phyloP scores from a whole-genome alignment of 148 eudicot species.

The Tetragonia tetragonoides region DNA sequence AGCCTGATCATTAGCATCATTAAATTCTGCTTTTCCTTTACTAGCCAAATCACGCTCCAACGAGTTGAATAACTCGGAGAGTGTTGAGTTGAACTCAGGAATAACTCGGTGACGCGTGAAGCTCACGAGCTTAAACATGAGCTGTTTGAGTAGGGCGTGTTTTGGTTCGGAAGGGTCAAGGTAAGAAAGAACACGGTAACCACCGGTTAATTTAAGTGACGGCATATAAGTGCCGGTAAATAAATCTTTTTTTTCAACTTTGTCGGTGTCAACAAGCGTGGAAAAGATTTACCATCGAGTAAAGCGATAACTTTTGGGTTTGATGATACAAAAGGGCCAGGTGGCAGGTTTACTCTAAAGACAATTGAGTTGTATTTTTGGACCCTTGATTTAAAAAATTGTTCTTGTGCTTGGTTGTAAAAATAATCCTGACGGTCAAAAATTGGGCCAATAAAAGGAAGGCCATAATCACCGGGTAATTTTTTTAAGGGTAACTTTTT shows the following conservation, averaged over 20 bases:
- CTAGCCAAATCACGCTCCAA: conserved; percentile 53
- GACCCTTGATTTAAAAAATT: conserved; percentile 70
- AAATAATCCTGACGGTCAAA: conserved; percentile 70
- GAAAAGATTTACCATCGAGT: conserved; percentile 73
- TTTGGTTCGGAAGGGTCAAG: conserved; percentile 85
- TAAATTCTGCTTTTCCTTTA: conserved; percentile 52
- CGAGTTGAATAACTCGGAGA: conserved; percentile 41
- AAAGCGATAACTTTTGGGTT: conserved; percentile 71
- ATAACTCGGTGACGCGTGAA: conserved; percentile 49
- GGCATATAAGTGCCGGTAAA: conserved; percentile 91
- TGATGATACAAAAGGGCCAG: conserved; percentile 61
- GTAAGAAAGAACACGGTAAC: conserved; percentile 68
- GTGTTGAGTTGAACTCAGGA: conserved; percentile 62
- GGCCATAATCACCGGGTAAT: conserved; percentile 75
- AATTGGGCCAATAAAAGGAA: conserved; percentile 65
- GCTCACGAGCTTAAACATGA: conserved; percentile 48
- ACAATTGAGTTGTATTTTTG: conserved; percentile 76
- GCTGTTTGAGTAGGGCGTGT: conserved; percentile 61
- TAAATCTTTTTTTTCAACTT: conserved; percentile 71
- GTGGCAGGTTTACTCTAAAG: conserved; percentile 83
- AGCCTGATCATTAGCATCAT: conserved; percentile 60
- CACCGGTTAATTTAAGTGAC: conserved; percentile 79
- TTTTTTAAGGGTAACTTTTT: conserved; percentile 41
- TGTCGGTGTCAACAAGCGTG: conserved; percentile 63
- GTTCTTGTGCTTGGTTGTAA: conserved; percentile 76